Percentiles rank a stretch among this genome's conserved stretches.
Evolutionary conservation across 169 alveolate genomes (phyloP).

Genomic region (Plasmodium inui): DNA sequence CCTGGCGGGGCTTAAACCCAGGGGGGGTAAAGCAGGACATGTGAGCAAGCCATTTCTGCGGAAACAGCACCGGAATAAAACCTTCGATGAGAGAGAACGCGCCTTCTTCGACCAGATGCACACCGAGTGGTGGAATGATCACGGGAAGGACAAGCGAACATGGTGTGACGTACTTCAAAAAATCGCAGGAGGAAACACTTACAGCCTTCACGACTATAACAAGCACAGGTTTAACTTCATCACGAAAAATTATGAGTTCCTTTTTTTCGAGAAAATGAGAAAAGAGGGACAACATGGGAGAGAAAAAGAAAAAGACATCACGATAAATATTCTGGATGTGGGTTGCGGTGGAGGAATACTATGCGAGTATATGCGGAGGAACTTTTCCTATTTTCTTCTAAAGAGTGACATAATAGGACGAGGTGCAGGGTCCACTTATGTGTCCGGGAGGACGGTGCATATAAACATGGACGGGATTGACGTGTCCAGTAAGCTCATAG

Average conservation of each 20-base stretch:
- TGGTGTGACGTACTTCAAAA: constrained; percentile 7
- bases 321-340: constrained; percentile 32
- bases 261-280: constrained; percentile 24
- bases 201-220: constrained; percentile 60
- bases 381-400: constrained; percentile 22
- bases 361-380: constrained; percentile 42
- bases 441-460: neutral
- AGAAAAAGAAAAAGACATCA: neutral
- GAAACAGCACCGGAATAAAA: neutral
- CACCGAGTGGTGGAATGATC: constrained; percentile 38
- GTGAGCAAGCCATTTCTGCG: neutral
- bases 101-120: constrained; percentile 10
- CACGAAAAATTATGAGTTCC: constrained; percentile 31
- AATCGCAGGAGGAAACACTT: constrained; percentile 19
- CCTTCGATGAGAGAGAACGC: constrained; percentile 30
- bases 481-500: constrained; percentile 24
- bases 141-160: neutral
- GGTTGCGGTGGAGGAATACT: constrained; percentile 67
- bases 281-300: neutral
- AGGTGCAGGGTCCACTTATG: neutral
- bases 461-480: constrained; percentile 50
- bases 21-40: neutral
- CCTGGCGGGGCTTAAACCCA: neutral
- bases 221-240: constrained; percentile 34
- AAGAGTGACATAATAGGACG: neutral